Percentiles rank a stretch among this genome's conserved stretches.
These are phyloP conservation scores for Trypanosoma brucei DNA, from an alignment of 208 protist species.

Conservation along the genomic window DNA sequence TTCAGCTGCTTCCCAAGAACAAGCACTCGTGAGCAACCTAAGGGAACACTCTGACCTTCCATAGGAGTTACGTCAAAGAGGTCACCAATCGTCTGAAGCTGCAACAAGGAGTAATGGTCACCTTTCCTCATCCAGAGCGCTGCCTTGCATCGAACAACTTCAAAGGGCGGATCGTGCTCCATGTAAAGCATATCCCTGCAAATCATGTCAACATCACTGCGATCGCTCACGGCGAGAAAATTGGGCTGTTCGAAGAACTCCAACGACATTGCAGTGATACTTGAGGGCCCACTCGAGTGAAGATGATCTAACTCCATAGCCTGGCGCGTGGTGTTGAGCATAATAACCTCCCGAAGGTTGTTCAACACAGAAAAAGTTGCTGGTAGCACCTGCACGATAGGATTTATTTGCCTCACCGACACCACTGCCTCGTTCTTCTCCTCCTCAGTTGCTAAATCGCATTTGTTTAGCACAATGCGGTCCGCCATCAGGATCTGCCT, in stretches of 20 bases:
- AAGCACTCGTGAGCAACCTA: slow-evolving; percentile 63
- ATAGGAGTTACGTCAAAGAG: slow-evolving; percentile 80
- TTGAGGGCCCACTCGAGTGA: slow-evolving; percentile 44
- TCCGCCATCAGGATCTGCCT: slow-evolving; percentile 93
- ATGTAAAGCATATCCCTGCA: slow-evolving; percentile 76
- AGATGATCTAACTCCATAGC: slow-evolving; percentile 45
- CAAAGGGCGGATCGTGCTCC: slow-evolving; percentile 55
- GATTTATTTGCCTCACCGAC: slow-evolving; percentile 61
- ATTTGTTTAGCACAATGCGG: slow-evolving; percentile 94
- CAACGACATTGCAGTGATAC: slow-evolving; percentile 66
- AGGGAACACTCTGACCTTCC: slow-evolving; percentile 64
- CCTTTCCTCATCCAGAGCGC: slow-evolving; percentile 71
- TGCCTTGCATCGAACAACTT: slow-evolving; percentile 87
- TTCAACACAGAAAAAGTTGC: slow-evolving; percentile 51
- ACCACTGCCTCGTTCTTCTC: slow-evolving; percentile 42
- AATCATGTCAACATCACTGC: slow-evolving; percentile 58
- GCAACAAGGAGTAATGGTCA: slow-evolving; percentile 55
- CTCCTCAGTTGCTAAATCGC: slow-evolving; percentile 71
- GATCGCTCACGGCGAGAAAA: slow-evolving; percentile 37
- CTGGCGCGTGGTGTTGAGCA: slow-evolving; percentile 73
- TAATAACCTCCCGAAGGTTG: slow-evolving; percentile 65
- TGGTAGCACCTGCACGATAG: slow-evolving; percentile 47
- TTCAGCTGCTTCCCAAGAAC: slow-evolving; percentile 69
- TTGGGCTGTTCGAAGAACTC: slow-evolving; percentile 54
- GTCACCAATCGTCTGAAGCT: slow-evolving; percentile 83